Percentiles rank a stretch among this genome's conserved stretches.
These are phyloP conservation scores for Didymellaceae sp. DNA, from an alignment of 2,329 filamentous ascomycete species.

Conservation along the genomic window DNA sequence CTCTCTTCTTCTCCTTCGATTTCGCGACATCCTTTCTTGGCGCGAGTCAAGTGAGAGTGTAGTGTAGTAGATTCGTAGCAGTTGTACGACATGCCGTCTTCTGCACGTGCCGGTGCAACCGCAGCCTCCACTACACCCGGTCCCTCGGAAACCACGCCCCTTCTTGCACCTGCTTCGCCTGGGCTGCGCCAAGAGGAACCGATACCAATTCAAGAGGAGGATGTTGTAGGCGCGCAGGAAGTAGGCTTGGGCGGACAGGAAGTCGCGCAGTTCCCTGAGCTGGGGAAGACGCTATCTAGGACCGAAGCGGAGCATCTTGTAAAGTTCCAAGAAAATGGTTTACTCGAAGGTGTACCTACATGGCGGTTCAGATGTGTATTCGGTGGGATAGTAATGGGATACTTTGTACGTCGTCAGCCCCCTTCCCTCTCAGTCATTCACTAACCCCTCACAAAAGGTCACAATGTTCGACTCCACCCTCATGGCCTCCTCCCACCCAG, in stretches of 20 bases:
- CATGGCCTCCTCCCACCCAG: constrained; percentile 81
- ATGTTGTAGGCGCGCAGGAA: constrained; percentile 29
- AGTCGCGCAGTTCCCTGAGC: constrained; percentile 28
- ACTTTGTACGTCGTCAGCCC: constrained; percentile 42
- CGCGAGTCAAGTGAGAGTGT: neutral
- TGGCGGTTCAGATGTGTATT: constrained; percentile 48
- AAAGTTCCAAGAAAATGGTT: constrained; percentile 39
- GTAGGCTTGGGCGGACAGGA: constrained; percentile 33
- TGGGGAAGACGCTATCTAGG: constrained; percentile 28
- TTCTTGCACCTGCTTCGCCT: constrained; percentile 36
- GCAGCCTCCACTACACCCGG: no score
- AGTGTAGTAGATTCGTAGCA: no score
- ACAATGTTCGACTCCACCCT: constrained; percentile 74
- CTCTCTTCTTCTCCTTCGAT: neutral
- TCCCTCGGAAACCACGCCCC: constrained; percentile 43
- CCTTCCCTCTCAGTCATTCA: neutral
- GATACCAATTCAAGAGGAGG: constrained; percentile 32
- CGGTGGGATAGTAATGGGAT: constrained; percentile 45
- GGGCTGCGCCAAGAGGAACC: constrained; percentile 20
- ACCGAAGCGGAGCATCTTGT: constrained; percentile 30
- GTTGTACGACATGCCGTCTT: constrained; percentile 5
- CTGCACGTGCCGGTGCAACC: constrained; percentile 3
- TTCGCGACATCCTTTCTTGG: neutral
- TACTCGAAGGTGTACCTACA: constrained; percentile 42
- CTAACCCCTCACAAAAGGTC: no score